Conservation (phyloP, 768 basidiomycete species). For the Macrocybe gigantea region DNA sequence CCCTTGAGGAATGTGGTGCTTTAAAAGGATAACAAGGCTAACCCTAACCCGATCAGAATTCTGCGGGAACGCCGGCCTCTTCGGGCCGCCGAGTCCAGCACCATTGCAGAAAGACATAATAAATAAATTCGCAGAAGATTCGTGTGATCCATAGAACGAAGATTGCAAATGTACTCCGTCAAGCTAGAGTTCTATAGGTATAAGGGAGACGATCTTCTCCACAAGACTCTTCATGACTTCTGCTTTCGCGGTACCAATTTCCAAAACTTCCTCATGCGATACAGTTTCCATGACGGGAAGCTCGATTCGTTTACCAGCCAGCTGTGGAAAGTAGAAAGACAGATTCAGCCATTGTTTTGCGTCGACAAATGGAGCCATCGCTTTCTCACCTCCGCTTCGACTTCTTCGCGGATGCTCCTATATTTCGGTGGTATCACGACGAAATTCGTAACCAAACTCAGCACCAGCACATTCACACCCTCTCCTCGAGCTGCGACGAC, state of each 20-base stretch:
- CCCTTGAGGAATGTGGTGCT: too few relatives aligned
- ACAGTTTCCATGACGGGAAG: constrained; percentile 40
- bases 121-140: too few relatives aligned
- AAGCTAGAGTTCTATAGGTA: too few relatives aligned
- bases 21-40: too few relatives aligned
- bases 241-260: constrained; percentile 58
- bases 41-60: too few relatives aligned
- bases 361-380: too few relatives aligned
- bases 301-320: constrained; percentile 50
- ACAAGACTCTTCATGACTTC: constrained; percentile 70
- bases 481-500: constrained; percentile 77
- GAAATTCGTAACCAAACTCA: constrained; percentile 83
- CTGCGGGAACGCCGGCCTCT: too few relatives aligned
- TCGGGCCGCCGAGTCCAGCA: too few relatives aligned
- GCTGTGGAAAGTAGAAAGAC: constrained; percentile 29
- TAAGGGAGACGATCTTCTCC: constrained; percentile 42
- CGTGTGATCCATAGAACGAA: too few relatives aligned
- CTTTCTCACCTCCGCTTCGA: constrained; percentile 63
- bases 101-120: too few relatives aligned
- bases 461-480: constrained; percentile 67
- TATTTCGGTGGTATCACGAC: constrained; percentile 71
- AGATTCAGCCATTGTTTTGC: neutral
- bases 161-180: too few relatives aligned
- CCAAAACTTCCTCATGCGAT: constrained; percentile 77
- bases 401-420: constrained; percentile 65